Conservation (phyloP, 495 filamentous ascomycete species). For the Xylaria intraflava region DNA sequence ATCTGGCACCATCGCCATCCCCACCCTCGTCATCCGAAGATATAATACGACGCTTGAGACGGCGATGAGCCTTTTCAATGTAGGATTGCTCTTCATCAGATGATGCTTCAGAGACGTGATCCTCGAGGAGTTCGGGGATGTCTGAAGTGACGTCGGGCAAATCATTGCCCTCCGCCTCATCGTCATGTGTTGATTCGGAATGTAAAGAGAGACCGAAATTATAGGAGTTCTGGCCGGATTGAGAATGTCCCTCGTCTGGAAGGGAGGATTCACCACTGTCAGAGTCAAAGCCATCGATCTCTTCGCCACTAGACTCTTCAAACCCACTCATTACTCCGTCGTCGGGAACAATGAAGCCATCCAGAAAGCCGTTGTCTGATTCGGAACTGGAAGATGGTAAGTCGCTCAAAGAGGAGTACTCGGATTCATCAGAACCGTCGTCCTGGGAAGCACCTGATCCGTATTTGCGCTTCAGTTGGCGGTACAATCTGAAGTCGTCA, state of each 20-base stretch:
- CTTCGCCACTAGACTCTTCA: constrained; percentile 11
- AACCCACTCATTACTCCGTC: constrained; percentile 11
- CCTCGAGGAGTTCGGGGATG: constrained; percentile 11
- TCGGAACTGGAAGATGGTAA: neutral
- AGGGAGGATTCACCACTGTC: constrained; percentile 8
- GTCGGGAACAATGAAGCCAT: constrained; percentile 23
- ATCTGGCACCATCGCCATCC: neutral
- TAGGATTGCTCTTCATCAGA: constrained; percentile 9
- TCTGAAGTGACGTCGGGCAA: constrained; percentile 7
- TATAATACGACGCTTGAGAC: constrained; percentile 22
- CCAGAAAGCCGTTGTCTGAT: constrained; percentile 19
- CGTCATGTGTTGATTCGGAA: constrained; percentile 4
- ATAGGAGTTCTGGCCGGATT: neutral
- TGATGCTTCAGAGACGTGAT: neutral
- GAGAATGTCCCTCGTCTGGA: constrained; percentile 19
- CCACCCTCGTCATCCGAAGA: constrained; percentile 19
- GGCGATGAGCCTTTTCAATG: neutral
- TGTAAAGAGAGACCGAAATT: constrained; percentile 21
- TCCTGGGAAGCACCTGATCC: neutral
- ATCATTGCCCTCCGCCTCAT: neutral
- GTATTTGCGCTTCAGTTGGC: neutral
- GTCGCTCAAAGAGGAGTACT: neutral
- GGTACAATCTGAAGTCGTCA: constrained; percentile 3
- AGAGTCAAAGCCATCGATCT: constrained; percentile 15
- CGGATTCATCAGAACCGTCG: too few relatives aligned